Percentiles rank a stretch among this genome's conserved stretches.
phyloP scores from a whole-genome alignment of 257 asterid genomes.

The Fraxinus pennsylvanica region DNA sequence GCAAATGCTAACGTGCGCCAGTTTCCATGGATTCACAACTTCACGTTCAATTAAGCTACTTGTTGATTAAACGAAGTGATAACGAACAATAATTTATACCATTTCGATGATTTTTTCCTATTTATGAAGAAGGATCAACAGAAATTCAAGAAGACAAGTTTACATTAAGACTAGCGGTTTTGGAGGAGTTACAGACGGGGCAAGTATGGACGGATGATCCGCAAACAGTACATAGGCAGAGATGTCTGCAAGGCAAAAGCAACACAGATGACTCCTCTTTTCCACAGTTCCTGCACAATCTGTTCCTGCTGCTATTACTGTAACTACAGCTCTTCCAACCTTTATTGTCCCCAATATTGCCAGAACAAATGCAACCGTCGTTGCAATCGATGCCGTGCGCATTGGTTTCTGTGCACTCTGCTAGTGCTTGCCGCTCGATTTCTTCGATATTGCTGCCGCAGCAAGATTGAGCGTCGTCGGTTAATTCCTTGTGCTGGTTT shows the following conservation, averaged over 20 bases:
- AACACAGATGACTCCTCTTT: conserved; percentile 69
- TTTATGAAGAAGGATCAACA: neutral
- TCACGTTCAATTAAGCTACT: neutral
- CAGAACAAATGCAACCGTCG: neutral
- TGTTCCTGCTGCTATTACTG: conserved; percentile 9
- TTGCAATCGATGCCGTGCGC: neutral
- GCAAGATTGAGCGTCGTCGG: conserved; percentile 53
- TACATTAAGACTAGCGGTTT: conserved; percentile 69
- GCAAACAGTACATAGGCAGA: conserved; percentile 68
- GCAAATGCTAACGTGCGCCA: neutral
- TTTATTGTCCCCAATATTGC: neutral
- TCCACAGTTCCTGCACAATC: conserved; percentile 72
- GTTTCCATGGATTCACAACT: neutral
- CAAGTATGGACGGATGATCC: conserved; percentile 61
- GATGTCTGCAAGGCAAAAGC: conserved; percentile 86
- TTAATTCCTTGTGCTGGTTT: conserved; percentile 16
- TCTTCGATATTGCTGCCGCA: conserved; percentile 45
- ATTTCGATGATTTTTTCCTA: neutral
- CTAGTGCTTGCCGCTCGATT: neutral
- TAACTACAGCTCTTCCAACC: neutral
- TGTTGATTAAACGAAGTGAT: neutral
- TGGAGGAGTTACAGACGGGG: conserved; percentile 61
- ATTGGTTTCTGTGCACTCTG: conserved; percentile 8
- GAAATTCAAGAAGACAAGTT: conserved; percentile 37
- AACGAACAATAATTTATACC: neutral